phyloP scores from a whole-genome alignment of 164 flowering plant species.

The Akebia trifoliata region DNA sequence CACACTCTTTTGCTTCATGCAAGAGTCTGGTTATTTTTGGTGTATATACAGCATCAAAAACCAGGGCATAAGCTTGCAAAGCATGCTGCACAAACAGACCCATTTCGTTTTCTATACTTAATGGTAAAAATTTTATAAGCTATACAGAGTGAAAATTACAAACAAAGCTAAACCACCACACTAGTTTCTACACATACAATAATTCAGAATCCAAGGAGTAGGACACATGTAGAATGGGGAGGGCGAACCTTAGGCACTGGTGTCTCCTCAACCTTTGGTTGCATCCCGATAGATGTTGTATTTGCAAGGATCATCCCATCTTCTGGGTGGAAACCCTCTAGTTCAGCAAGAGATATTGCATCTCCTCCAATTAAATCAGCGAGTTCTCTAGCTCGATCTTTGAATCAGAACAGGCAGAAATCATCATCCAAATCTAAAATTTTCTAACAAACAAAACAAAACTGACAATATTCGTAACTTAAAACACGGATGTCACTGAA shows the following conservation, averaged over 20 bases:
- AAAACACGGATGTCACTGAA: neutral
- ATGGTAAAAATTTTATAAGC: too few relatives aligned
- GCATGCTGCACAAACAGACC: constrained; percentile 50
- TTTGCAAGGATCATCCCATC: constrained; percentile 90
- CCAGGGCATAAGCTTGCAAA: constrained; percentile 56
- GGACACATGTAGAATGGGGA: neutral
- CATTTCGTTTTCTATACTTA: neutral
- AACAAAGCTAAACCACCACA: too few relatives aligned
- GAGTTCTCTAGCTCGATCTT: constrained; percentile 81
- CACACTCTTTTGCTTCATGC: constrained; percentile 75
- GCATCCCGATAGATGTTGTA: constrained; percentile 95
- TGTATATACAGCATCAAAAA: constrained; percentile 92
- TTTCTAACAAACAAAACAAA: neutral
- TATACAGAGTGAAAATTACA: too few relatives aligned
- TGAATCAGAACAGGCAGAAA: neutral
- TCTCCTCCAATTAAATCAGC: constrained; percentile 74
- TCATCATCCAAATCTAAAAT: constrained; percentile 8
- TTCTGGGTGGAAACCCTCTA: constrained; percentile 65
- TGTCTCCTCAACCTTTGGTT: constrained; percentile 78
- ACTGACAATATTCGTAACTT: neutral
- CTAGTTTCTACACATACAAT: too few relatives aligned
- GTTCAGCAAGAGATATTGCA: constrained; percentile 64
- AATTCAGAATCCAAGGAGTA: neutral
- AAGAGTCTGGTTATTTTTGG: constrained; percentile 86
- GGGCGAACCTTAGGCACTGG: constrained; percentile 84